These are phyloP conservation scores for Kalmusia sp. DNA, from an alignment of 2,329 filamentous ascomycete species.

Conservation along the genomic window DNA sequence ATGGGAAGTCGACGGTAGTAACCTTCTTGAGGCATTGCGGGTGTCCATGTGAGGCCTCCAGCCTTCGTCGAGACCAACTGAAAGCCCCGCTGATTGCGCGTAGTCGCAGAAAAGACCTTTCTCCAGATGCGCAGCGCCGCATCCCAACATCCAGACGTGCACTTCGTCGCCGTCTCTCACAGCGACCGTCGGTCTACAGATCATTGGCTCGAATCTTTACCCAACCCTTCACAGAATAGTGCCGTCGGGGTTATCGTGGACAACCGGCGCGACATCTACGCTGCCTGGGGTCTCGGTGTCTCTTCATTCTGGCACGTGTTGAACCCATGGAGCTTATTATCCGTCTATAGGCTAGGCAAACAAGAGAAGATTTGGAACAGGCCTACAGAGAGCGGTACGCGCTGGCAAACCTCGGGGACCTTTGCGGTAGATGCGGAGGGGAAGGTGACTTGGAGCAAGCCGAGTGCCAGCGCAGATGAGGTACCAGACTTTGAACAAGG, in stretches of 20 bases:
- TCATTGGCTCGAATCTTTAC: conserved; percentile 40
- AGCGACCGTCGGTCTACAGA: conserved; percentile 39
- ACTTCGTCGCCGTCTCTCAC: conserved; percentile 46
- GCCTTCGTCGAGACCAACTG: not conserved
- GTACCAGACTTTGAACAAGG: conserved; percentile 61
- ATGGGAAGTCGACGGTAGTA: conserved; percentile 65
- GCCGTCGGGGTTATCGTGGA: conserved; percentile 68
- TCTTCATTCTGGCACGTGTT: conserved; percentile 69
- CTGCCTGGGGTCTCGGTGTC: conserved; percentile 70
- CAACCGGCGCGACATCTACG: conserved; percentile 65
- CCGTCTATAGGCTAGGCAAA: conserved; percentile 64
- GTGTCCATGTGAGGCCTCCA: conserved; percentile 66
- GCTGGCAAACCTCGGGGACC: conserved; percentile 73
- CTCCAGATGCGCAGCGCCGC: conserved; percentile 39
- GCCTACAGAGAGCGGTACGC: conserved; percentile 68
- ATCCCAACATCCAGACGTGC: conserved; percentile 27
- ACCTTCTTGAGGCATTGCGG: conserved; percentile 77
- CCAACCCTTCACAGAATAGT: conserved; percentile 28
- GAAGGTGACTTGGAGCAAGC: conserved; percentile 60
- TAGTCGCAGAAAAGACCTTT: conserved; percentile 73
- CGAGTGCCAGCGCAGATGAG: conserved; percentile 59
- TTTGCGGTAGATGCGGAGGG: conserved; percentile 66
- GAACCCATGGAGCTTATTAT: conserved; percentile 64
- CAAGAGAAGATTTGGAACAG: conserved; percentile 72
- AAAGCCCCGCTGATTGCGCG: conserved; percentile 6